Evolutionary conservation across 148 eudicot species (phyloP).

Genomic region (Chenopodium formosanum): DNA sequence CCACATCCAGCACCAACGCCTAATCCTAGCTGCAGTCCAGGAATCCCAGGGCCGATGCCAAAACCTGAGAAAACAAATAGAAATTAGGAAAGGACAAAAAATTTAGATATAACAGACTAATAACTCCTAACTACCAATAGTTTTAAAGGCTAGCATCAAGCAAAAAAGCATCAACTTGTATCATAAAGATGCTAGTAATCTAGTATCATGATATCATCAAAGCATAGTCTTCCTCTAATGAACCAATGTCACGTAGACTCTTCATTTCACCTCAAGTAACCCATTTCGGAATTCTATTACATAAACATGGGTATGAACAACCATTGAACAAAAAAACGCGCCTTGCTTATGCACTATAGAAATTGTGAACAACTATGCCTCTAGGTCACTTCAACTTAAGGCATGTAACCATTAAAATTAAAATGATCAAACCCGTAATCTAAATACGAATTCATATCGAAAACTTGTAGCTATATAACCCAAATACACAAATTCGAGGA

Average conservation of each 20-base stretch:
- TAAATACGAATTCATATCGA: neutral
- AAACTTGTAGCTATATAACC: neutral
- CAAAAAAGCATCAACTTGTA: neutral
- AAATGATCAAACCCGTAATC: neutral
- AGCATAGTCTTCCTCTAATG: neutral
- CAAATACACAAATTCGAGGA: neutral
- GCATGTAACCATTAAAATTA: neutral
- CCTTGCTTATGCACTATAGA: too few relatives aligned
- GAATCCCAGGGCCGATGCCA: conserved; percentile 89
- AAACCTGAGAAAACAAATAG: conserved; percentile 43
- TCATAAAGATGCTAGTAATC: neutral
- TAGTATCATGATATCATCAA: neutral
- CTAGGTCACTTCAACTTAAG: neutral
- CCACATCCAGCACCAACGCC: conserved; percentile 97
- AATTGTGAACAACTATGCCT: neutral
- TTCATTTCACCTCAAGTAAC: neutral
- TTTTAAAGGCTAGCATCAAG: neutral
- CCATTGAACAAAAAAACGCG: too few relatives aligned
- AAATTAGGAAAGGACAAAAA: neutral
- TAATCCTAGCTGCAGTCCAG: conserved; percentile 79
- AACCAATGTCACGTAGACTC: neutral
- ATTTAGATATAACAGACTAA: neutral
- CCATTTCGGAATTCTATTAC: neutral
- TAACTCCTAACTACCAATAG: neutral
- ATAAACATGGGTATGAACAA: neutral